Evolutionary conservation across 2,329 filamentous ascomycete genomes (phyloP).

Genomic region (Colletotrichum sidae): DNA sequence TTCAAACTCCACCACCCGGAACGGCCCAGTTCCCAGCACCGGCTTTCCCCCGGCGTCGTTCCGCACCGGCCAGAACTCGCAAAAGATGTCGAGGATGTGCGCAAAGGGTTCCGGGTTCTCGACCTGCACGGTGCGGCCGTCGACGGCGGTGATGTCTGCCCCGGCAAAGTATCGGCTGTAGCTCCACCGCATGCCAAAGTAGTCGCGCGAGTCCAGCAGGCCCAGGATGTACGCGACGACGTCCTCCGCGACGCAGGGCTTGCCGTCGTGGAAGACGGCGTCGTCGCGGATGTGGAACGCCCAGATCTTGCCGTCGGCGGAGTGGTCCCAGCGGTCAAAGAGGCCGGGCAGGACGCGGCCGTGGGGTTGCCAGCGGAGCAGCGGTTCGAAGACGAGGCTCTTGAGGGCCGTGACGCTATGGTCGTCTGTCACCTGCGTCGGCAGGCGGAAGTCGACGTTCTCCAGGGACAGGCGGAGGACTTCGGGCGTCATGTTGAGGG

Average conservation of each 20-base stretch:
- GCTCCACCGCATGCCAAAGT: conserved; percentile 32
- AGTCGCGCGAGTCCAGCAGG: conserved; percentile 22
- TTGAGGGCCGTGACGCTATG: conserved; percentile 24
- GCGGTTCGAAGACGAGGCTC: conserved; percentile 27
- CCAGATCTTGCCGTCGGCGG: conserved; percentile 15
- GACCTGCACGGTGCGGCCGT: neutral
- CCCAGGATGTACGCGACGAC: conserved; percentile 13
- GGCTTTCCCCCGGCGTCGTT: conserved; percentile 6
- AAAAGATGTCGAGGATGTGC: conserved; percentile 14
- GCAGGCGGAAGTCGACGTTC: conserved; percentile 30
- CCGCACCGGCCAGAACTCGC: conserved; percentile 22
- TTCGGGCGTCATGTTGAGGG: conserved; percentile 21
- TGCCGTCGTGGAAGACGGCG: conserved; percentile 19
- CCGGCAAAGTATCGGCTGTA: conserved; percentile 22
- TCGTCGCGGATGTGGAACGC: conserved; percentile 18
- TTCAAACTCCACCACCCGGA: conserved; percentile 19
- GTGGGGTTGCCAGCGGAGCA: conserved; percentile 19
- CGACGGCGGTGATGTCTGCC: neutral
- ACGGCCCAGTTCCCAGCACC: conserved; percentile 20
- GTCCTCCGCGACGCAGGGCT: neutral
- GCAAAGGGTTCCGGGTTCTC: conserved; percentile 13
- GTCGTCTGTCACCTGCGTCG: conserved; percentile 27
- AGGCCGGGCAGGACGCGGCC: conserved; percentile 10
- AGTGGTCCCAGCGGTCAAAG: conserved; percentile 20
- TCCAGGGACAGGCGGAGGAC: conserved; percentile 15